Conservation (phyloP, 179 eudicot species). For the Spinacia oleracea region DNA sequence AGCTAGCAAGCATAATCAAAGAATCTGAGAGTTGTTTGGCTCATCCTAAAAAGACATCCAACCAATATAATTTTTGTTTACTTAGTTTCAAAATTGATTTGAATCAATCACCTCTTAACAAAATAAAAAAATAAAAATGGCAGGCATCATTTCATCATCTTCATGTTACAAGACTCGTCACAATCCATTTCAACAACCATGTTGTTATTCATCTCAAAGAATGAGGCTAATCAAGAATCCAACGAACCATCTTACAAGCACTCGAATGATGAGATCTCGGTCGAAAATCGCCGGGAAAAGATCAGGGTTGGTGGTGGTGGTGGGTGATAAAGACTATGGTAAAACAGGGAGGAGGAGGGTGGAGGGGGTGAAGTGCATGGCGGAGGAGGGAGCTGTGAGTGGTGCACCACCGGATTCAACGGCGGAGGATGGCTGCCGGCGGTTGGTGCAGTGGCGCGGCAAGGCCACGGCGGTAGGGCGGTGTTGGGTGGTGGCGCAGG, state of each 20-base stretch:
- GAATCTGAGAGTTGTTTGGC: neutral
- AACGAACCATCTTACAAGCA: neutral
- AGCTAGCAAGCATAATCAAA: neutral
- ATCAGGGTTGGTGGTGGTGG: neutral
- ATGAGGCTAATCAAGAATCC: neutral
- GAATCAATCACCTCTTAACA: neutral
- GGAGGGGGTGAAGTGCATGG: slow-evolving; percentile 14
- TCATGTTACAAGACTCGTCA: neutral
- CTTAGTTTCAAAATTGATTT: neutral
- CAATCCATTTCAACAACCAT: neutral
- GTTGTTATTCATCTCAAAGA: neutral
- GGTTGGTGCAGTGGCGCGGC: no score
- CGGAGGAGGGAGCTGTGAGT: slow-evolving; percentile 10
- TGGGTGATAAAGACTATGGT: neutral
- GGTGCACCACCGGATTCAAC: slow-evolving; percentile 30
- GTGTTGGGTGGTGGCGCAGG: no score
- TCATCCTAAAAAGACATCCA: neutral
- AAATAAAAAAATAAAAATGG: neutral
- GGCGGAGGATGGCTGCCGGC: slow-evolving; percentile 18
- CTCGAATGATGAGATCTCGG: slow-evolving; percentile 26
- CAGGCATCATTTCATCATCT: neutral
- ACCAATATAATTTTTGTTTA: neutral
- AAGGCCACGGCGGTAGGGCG: no score
- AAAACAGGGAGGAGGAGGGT: slow-evolving; percentile 6
- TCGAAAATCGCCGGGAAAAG: neutral